phyloP scores from a whole-genome alignment of 2,329 filamentous ascomycete species.

The Botrytis cinerea region DNA sequence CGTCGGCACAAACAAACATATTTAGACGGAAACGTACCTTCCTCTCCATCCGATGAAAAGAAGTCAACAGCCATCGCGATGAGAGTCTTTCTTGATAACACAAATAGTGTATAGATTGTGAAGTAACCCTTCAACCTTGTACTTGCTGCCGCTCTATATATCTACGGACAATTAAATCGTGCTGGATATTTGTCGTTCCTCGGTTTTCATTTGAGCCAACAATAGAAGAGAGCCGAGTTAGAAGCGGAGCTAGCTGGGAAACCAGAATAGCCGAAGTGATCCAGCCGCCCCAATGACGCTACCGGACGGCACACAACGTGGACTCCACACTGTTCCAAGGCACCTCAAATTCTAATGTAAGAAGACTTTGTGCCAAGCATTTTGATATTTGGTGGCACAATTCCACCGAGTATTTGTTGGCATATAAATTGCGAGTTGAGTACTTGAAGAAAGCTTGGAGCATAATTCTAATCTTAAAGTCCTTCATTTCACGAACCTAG shows the following conservation, averaged over 20 bases:
- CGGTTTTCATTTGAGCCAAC: not conserved
- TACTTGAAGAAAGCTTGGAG: not conserved
- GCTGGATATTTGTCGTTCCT: not conserved
- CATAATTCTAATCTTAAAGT: not conserved
- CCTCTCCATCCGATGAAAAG: not conserved
- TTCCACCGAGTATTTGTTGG: not conserved
- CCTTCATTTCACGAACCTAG: not conserved
- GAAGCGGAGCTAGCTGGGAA: not conserved
- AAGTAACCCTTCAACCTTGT: not conserved
- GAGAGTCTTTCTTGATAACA: not conserved
- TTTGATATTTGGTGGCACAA: not conserved
- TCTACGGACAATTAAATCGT: not conserved
- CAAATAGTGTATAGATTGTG: not conserved
- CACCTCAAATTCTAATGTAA: not conserved
- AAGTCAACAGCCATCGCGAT: not conserved
- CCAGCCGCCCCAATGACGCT: not conserved
- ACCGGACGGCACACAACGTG: not conserved
- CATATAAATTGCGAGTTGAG: not conserved
- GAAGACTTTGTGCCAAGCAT: not conserved
- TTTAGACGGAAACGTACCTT: not conserved
- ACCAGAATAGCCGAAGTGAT: not conserved
- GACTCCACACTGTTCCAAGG: slow-evolving; percentile 2
- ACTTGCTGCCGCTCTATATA: not conserved
- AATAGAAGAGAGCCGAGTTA: not conserved
- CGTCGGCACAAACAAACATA: not conserved